Percentiles rank a stretch among this genome's conserved stretches.
Evolutionary conservation across 2,329 filamentous ascomycete genomes (phyloP).

Genomic region (Fusarium domesticum): DNA sequence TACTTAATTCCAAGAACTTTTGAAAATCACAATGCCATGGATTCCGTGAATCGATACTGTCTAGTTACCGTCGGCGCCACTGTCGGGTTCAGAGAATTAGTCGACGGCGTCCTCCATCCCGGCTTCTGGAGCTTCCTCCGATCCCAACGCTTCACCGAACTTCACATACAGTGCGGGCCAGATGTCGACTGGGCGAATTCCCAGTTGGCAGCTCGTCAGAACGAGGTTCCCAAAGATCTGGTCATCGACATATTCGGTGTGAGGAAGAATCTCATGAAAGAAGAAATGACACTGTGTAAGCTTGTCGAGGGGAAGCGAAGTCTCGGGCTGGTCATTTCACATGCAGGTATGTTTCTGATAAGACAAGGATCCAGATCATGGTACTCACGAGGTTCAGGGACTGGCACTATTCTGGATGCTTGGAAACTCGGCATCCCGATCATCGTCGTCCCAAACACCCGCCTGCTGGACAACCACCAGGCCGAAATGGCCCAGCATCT

Average conservation of each 20-base stretch:
- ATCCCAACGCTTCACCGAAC: conserved; percentile 61
- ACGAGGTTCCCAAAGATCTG: conserved; percentile 27
- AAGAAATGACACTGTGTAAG: conserved; percentile 55
- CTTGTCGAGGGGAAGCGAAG: conserved; percentile 42
- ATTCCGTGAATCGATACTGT: conserved; percentile 45
- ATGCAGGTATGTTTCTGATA: conserved; percentile 65
- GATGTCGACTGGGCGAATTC: conserved; percentile 46
- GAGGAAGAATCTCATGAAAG: conserved; percentile 35
- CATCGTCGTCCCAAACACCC: conserved; percentile 85
- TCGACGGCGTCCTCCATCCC: conserved; percentile 61
- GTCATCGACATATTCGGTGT: conserved; percentile 33
- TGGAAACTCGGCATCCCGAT: conserved; percentile 71
- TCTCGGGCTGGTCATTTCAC: conserved; percentile 77
- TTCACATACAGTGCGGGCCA: conserved; percentile 79
- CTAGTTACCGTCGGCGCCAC: conserved; percentile 94
- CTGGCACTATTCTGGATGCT: conserved; percentile 83
- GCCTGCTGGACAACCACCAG: conserved; percentile 87
- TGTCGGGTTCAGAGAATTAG: conserved; percentile 72
- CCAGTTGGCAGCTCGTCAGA: conserved; percentile 15
- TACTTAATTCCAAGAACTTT: too few species aligned
- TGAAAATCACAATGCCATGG: neutral
- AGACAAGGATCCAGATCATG: neutral
- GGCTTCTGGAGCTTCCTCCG: conserved; percentile 61
- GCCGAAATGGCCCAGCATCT: conserved; percentile 78
- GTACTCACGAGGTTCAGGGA: conserved; percentile 53